Percentiles rank a stretch among this genome's conserved stretches.
These are phyloP conservation scores for Solanum phureja DNA, from an alignment of 257 asterid genomes.

Conservation along the genomic window DNA sequence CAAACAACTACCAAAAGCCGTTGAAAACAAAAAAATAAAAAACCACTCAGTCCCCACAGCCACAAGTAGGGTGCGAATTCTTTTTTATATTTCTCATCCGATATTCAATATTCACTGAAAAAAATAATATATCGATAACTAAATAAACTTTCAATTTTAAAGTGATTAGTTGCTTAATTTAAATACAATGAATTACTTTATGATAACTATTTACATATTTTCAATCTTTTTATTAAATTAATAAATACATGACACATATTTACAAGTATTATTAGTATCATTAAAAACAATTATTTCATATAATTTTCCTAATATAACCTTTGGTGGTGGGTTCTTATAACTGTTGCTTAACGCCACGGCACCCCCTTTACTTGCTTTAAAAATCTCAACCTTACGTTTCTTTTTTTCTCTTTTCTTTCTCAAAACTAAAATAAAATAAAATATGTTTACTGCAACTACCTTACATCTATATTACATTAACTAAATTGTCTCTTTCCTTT, in stretches of 20 bases:
- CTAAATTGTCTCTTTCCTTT: not conserved
- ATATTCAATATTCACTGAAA: not conserved
- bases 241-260: not conserved
- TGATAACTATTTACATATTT: not conserved
- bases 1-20: not conserved
- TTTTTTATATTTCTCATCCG: not conserved
- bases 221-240: not conserved
- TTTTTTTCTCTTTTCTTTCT: not conserved
- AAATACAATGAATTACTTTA: not conserved
- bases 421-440: not conserved
- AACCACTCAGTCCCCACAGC: not conserved
- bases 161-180: not conserved
- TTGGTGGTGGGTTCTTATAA: not conserved
- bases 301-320: not conserved
- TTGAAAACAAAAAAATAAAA: not conserved
- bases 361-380: constrained; percentile 5
- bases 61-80: not conserved
- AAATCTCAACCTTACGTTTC: constrained; percentile 30
- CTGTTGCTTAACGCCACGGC: constrained; percentile 60
- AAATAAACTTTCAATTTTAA: too few species aligned
- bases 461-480: not conserved
- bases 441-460: not conserved
- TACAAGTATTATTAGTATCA: too few species aligned
- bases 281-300: not conserved
- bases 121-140: not conserved